phyloP scores from a whole-genome alignment of 495 filamentous ascomycete species.

The Penicillium lagena region DNA sequence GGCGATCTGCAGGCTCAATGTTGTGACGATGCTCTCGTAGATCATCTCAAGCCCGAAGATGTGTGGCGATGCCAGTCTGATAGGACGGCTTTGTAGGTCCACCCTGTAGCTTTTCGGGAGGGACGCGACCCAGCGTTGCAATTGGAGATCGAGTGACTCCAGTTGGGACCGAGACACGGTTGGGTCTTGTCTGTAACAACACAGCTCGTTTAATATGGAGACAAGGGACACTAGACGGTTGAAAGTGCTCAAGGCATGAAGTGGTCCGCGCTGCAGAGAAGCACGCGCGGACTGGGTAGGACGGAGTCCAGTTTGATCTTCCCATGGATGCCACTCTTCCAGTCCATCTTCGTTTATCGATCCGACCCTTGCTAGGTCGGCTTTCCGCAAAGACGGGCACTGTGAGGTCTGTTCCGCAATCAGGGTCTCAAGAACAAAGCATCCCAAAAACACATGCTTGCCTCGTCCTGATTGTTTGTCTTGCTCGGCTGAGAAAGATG shows the following conservation, averaged over 20 bases:
- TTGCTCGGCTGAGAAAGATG: slow-evolving; percentile 9
- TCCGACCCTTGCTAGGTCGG: slow-evolving; percentile 38
- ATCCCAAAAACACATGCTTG: slow-evolving; percentile 52
- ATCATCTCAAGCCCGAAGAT: slow-evolving; percentile 36
- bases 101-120: slow-evolving; percentile 31
- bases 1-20: slow-evolving; percentile 25
- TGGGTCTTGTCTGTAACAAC: slow-evolving; percentile 20
- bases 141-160: slow-evolving; percentile 28
- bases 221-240: slow-evolving; percentile 45
- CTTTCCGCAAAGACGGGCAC: slow-evolving; percentile 44
- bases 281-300: slow-evolving; percentile 25
- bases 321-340: slow-evolving; percentile 70
- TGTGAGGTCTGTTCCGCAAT: slow-evolving; percentile 46
- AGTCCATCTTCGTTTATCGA: slow-evolving; percentile 53
- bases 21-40: slow-evolving; percentile 26
- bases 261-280: slow-evolving; percentile 43
- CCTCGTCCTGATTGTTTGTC: slow-evolving; percentile 22
- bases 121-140: slow-evolving; percentile 30
- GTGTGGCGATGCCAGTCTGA: slow-evolving; percentile 27
- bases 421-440: slow-evolving; percentile 59
- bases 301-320: slow-evolving; percentile 32
- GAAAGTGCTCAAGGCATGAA: slow-evolving; percentile 54
- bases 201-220: slow-evolving; percentile 37
- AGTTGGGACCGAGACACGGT: slow-evolving; percentile 22
- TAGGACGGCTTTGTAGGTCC: slow-evolving; percentile 19